Conservation (phyloP, 768 basidiomycete genomes). For the Favolaschia claudopus region DNA sequence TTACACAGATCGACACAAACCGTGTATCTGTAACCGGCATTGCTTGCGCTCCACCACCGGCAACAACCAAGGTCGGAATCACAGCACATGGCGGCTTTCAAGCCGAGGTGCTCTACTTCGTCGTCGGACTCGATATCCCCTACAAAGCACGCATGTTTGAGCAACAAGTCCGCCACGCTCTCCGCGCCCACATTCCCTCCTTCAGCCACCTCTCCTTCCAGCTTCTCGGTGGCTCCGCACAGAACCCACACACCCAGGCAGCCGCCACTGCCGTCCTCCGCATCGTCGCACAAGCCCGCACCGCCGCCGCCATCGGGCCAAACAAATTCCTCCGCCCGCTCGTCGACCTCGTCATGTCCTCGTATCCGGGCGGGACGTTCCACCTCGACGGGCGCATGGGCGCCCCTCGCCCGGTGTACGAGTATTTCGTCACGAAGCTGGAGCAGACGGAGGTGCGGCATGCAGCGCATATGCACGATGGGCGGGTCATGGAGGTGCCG, state of each 20-base stretch:
- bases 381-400: conserved; percentile 19
- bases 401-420: conserved; percentile 15
- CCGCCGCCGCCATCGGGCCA: conserved; percentile 6
- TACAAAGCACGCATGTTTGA: conserved; percentile 26
- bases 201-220: conserved; percentile 23
- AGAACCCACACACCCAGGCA: conserved; percentile 10
- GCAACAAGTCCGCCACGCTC: conserved; percentile 18
- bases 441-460: conserved; percentile 18
- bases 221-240: conserved; percentile 17
- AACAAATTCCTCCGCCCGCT: conserved; percentile 15
- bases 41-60: conserved; percentile 17
- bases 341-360: conserved; percentile 23
- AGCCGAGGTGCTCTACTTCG: conserved; percentile 19
- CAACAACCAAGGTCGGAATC: conserved; percentile 26
- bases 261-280: conserved; percentile 17
- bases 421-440: conserved; percentile 24
- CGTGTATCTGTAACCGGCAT: conserved; percentile 24
- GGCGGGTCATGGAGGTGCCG: conserved; percentile 17
- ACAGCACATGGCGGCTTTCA: conserved; percentile 27
- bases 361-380: conserved; percentile 26
- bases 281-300: conserved; percentile 21
- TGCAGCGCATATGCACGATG: conserved; percentile 18
- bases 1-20: conserved; percentile 20
- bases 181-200: not conserved
- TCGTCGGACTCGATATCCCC: conserved; percentile 23